Conservation (phyloP, 2,329 filamentous ascomycete genomes). For the Diaporthe sp. region DNA sequence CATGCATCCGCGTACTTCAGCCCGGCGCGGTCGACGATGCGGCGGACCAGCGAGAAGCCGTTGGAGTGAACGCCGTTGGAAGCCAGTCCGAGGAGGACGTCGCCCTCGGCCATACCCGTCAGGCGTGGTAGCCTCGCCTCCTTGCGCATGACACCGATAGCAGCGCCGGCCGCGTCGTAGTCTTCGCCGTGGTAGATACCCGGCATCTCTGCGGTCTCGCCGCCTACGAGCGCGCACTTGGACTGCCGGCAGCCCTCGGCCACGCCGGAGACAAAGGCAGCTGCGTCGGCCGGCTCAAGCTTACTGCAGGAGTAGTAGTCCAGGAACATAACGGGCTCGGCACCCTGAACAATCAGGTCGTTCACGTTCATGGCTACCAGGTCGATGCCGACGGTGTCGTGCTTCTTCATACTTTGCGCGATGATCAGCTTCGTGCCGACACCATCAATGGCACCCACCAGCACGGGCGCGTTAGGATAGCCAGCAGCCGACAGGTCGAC, state of each 20-base stretch:
- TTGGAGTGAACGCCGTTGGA: constrained; percentile 95
- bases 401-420: constrained; percentile 88
- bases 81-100: constrained; percentile 86
- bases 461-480: constrained; percentile 79
- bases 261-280: constrained; percentile 91
- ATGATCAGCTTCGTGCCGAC: constrained; percentile 98
- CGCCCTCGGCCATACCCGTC: constrained; percentile 81
- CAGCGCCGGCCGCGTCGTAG: constrained; percentile 93
- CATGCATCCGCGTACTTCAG: constrained; percentile 78
- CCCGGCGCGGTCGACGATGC: constrained; percentile 81
- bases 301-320: constrained; percentile 97
- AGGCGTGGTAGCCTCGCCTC: constrained; percentile 81
- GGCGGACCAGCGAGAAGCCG: constrained; percentile 95
- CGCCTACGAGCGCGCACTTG: constrained; percentile 92
- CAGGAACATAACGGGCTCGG: constrained; percentile 94
- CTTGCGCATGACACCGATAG: constrained; percentile 83
- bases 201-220: constrained; percentile 98
- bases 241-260: constrained; percentile 87
- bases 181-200: constrained; percentile 90
- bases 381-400: constrained; percentile 95
- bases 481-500: constrained; percentile 83
- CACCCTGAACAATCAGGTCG: constrained; percentile 95
- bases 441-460: constrained; percentile 96
- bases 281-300: constrained; percentile 81
- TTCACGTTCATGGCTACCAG: constrained; percentile 99